Conservation (phyloP, 768 basidiomycete species). For the Chiua virens region DNA sequence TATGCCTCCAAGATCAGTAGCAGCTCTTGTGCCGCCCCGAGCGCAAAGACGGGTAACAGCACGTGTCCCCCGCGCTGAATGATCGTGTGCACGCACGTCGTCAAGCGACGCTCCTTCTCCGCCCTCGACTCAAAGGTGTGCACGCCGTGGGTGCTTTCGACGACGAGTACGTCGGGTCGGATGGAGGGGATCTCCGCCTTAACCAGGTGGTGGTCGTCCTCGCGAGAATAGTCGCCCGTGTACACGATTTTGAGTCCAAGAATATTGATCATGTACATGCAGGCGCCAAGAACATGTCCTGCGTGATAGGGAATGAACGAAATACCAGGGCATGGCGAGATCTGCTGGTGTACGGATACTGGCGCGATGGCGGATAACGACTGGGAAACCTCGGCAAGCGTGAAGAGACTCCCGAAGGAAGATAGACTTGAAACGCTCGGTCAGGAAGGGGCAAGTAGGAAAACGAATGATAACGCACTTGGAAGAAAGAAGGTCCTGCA, state of each 20-base stretch:
- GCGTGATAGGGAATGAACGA: constrained; percentile 96
- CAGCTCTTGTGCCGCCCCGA: constrained; percentile 93
- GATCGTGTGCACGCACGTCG: constrained; percentile 86
- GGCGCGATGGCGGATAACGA: constrained; percentile 82
- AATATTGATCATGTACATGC: constrained; percentile 96
- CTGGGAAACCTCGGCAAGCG: constrained; percentile 73
- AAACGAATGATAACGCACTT: constrained; percentile 49
- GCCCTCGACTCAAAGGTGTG: constrained; percentile 84
- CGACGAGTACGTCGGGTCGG: constrained; percentile 90
- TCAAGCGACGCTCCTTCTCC: constrained; percentile 90
- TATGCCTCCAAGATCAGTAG: constrained; percentile 93
- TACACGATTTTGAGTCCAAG: constrained; percentile 92
- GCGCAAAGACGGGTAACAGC: constrained; percentile 90
- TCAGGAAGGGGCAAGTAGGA: background rate
- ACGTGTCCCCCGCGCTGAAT: constrained; percentile 90
- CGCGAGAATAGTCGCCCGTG: constrained; percentile 96
- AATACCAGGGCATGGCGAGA: constrained; percentile 86
- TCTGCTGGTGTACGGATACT: constrained; percentile 86
- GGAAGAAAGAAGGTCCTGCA: constrained; percentile 95
- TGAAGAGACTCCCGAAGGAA: constrained; percentile 72
- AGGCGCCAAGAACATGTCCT: constrained; percentile 95
- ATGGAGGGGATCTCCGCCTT: constrained; percentile 91
- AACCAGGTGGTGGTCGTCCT: constrained; percentile 95
- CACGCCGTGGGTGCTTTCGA: constrained; percentile 95
- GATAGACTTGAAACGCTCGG: constrained; percentile 42